phyloP scores from a whole-genome alignment of 306 rosid genomes.

The Bauhinia variegata region DNA sequence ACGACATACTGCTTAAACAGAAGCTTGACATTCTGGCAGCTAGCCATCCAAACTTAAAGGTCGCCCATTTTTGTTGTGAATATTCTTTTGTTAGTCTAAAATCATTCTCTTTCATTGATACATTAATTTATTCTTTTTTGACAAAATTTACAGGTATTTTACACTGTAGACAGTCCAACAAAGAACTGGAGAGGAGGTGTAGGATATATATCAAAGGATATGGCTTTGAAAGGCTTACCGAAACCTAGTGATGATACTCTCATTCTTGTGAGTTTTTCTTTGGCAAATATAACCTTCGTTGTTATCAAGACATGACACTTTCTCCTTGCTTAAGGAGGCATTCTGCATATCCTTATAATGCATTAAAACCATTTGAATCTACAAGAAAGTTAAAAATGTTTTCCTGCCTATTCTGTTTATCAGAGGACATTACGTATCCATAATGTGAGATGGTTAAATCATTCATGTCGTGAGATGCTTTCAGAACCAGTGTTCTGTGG shows the following conservation, averaged over 20 bases:
- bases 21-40: slow-evolving; percentile 83
- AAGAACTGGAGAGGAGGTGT: slow-evolving; percentile 90
- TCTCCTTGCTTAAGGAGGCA: too few species aligned
- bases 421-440: too few species aligned
- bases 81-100: slow-evolving; percentile 12
- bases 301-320: too few species aligned
- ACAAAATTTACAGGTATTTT: slow-evolving; percentile 62
- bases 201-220: slow-evolving; percentile 83
- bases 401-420: neutral
- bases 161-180: slow-evolving; percentile 82
- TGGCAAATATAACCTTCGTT: slow-evolving; percentile 16
- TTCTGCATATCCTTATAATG: neutral
- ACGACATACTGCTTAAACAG: slow-evolving; percentile 93
- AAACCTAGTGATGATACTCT: slow-evolving; percentile 73
- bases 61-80: slow-evolving; percentile 31
- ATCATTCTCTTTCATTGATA: slow-evolving; percentile 11
- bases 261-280: slow-evolving; percentile 76
- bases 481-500: neutral
- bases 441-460: neutral
- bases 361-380: too few species aligned
- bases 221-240: slow-evolving; percentile 88
- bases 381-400: too few species aligned
- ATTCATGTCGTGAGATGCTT: neutral
- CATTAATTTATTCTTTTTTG: slow-evolving; percentile 3
- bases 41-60: slow-evolving; percentile 93